Percentiles rank a stretch among this genome's conserved stretches.
phyloP scores from a whole-genome alignment of 2,329 filamentous ascomycete species.

The Trichoderma sp. region DNA sequence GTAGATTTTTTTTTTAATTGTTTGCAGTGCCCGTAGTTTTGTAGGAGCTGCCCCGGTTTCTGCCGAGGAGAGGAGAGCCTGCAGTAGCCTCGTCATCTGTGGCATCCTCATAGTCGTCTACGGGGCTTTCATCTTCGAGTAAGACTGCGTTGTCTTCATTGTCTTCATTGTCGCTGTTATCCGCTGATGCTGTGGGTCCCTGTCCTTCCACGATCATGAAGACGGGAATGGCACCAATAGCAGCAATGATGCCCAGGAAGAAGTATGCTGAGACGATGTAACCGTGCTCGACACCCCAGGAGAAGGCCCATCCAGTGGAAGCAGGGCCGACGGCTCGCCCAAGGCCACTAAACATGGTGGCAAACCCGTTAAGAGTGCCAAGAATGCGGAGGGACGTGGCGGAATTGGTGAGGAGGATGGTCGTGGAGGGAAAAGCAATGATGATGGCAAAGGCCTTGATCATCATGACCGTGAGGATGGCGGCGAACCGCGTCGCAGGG shows the following conservation, averaged over 20 bases:
- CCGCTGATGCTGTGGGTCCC: constrained; percentile 53
- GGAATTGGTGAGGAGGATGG: constrained; percentile 88
- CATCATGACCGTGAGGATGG: constrained; percentile 69
- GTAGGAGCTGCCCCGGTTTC: not conserved
- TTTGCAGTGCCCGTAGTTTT: not conserved
- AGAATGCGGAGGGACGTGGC: constrained; percentile 72
- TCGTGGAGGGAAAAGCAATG: constrained; percentile 85
- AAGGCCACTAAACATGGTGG: constrained; percentile 77
- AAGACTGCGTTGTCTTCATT: constrained; percentile 33
- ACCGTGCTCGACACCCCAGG: constrained; percentile 71
- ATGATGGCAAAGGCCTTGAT: constrained; percentile 75
- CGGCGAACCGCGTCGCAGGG: constrained; percentile 52
- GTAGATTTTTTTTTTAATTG: constrained; percentile 8
- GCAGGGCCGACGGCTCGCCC: constrained; percentile 80
- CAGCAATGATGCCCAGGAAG: constrained; percentile 65
- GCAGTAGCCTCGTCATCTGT: constrained; percentile 21
- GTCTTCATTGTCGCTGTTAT: constrained; percentile 38
- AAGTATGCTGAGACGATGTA: constrained; percentile 83
- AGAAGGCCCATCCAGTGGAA: constrained; percentile 70
- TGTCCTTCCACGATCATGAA: constrained; percentile 75
- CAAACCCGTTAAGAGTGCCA: constrained; percentile 88
- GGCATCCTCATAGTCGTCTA: constrained; percentile 28
- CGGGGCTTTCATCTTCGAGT: constrained; percentile 29
- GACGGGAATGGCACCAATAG: constrained; percentile 68
- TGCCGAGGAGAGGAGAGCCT: constrained; percentile 26